Conservation (phyloP, 768 basidiomycete species). For the Mycena maculata region DNA sequence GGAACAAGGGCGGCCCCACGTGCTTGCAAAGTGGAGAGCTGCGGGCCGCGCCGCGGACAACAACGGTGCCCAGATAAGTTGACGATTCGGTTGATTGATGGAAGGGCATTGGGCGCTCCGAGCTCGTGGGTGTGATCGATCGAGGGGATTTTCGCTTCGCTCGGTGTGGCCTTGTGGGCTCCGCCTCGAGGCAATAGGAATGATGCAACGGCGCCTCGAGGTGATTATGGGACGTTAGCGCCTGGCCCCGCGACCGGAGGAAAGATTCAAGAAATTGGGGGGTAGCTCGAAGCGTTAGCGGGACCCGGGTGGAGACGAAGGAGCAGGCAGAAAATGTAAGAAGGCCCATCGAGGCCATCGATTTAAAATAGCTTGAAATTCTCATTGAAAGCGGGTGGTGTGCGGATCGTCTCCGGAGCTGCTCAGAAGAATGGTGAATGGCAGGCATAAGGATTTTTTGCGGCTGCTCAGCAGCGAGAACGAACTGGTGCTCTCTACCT, state of each 20-base stretch:
- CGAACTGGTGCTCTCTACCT: too few species aligned
- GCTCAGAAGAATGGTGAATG: not conserved
- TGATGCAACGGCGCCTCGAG: conserved; percentile 25
- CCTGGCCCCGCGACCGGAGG: not conserved
- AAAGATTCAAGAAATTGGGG: too few species aligned
- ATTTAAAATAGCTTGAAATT: too few species aligned
- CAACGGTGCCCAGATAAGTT: not conserved
- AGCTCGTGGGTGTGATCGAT: conserved; percentile 4
- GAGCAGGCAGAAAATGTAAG: not conserved
- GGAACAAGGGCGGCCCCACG: conserved; percentile 27
- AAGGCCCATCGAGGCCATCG: not conserved
- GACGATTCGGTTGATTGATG: conserved; percentile 13
- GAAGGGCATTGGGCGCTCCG: not conserved
- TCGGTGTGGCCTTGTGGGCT: conserved; percentile 21
- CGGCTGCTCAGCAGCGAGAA: too few species aligned
- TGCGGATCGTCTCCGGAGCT: conserved; percentile 22
- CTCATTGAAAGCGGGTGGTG: not conserved
- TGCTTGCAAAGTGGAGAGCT: conserved; percentile 9
- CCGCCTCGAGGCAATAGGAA: conserved; percentile 29
- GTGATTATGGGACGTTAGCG: not conserved
- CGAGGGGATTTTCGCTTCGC: conserved; percentile 23
- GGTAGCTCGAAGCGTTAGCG: too few species aligned
- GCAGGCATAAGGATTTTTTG: not conserved
- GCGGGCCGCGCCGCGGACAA: not conserved
- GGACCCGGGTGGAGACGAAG: too few species aligned